Base-by-base conservation (phyloP, 768 basidiomycete species). In the Leucosporidium scottii region DNA sequence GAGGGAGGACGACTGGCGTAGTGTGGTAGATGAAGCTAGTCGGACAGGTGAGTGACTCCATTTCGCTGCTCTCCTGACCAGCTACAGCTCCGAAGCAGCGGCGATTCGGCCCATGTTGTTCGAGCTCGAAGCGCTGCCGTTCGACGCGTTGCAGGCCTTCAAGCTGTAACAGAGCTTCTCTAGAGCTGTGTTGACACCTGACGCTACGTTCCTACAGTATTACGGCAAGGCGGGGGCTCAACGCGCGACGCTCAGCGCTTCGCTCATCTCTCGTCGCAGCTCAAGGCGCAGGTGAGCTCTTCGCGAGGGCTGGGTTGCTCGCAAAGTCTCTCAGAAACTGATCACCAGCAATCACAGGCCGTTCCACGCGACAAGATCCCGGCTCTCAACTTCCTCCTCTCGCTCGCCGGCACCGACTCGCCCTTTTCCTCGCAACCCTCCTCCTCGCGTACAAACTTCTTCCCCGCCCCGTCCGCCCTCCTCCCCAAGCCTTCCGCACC, bases 1-100 rank as follows among this genome's bases (percentile, higher is more conserved):
- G 15, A 58, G 39, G 57, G 57, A 58, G 12, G 57, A 58, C 10
- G 57, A 58, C 17, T 58, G 57, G 57, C 30, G 30, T 20, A 58
- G 57, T n/a, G 23, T 58, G 18, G 57, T 58, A 25, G 57, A 58
- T 17, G 57, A 58, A 23, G 12, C 39, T 23, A 36, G 57, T 8
- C 39, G 57, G n/a, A 21, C 23, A 1, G 57, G 57, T 58, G 36
- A 20, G 55, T 56, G 30, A 12, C 5, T 12, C 34, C 4, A 3
- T 15, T 20, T n/a, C 4, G 3, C 30, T 34, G 55, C 53, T 13
- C 25, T 54, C 15, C 53, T 15, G 27, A 10, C 0, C 7, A 31
- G 1, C 28, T 18, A 44, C 13, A 31, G 55, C 31, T 34, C 18
- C 17, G 20, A 9, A 13, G 5, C 21, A 5, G 18, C 31, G 3